Conservation (phyloP, 176 grass and related monocot species). For the Phyllostachys edulis region DNA sequence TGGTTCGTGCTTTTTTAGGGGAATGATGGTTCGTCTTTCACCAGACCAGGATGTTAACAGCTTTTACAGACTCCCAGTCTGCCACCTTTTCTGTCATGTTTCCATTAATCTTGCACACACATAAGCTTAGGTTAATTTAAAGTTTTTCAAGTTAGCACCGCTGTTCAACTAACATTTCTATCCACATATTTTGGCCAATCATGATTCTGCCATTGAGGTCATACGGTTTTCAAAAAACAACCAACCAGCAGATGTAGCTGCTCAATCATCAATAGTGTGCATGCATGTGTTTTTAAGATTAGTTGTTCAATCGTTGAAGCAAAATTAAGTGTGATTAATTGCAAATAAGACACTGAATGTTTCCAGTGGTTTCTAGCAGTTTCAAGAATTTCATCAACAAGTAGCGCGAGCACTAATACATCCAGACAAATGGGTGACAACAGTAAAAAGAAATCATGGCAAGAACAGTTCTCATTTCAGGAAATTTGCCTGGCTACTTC, state of each 20-base stretch:
- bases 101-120: background rate
- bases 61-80: background rate
- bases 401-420: constrained; percentile 50
- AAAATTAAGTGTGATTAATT: constrained; percentile 19
- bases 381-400: constrained; percentile 68
- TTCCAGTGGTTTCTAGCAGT: constrained; percentile 41
- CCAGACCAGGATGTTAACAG: background rate
- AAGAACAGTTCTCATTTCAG: constrained; percentile 55
- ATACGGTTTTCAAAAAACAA: constrained; percentile 5
- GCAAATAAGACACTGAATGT: constrained; percentile 22
- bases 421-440: constrained; percentile 32
- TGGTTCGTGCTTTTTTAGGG: background rate
- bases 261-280: background rate
- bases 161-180: background rate
- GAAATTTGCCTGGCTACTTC: constrained; percentile 70
- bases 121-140: background rate
- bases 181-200: background rate
- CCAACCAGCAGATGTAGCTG: background rate
- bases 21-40: background rate
- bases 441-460: constrained; percentile 37
- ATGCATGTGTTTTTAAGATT: background rate
- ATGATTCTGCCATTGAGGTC: background rate
- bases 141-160: background rate
- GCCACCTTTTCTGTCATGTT: background rate
- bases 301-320: constrained; percentile 1